Evolutionary conservation across 2,329 filamentous ascomycete species (phyloP).

Genomic region (Byssoonygena ceratinophila): DNA sequence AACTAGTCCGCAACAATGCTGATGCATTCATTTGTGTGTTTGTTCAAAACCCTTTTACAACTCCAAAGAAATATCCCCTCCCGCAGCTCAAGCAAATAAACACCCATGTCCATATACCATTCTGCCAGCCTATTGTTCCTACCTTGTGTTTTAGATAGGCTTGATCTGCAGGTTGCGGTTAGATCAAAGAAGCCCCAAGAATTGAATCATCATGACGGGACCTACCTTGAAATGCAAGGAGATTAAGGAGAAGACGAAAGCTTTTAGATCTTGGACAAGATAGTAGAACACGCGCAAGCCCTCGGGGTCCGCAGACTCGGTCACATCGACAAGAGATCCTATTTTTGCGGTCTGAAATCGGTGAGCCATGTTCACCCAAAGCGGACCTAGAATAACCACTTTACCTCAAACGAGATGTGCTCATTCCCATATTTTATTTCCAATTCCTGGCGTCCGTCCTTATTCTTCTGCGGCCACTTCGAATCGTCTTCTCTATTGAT

Average conservation of each 20-base stretch:
- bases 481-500: slow-evolving; percentile 76
- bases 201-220: neutral
- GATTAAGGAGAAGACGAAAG: slow-evolving; percentile 90
- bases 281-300: slow-evolving; percentile 97
- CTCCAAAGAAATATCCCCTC: slow-evolving; percentile 5
- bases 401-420: slow-evolving; percentile 93
- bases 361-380: neutral
- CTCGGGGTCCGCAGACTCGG: slow-evolving; percentile 90
- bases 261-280: slow-evolving; percentile 92
- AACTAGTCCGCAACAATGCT: too few relatives aligned
- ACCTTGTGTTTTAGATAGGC: slow-evolving; percentile 35
- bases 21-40: neutral
- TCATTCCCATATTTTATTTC: slow-evolving; percentile 90
- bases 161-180: slow-evolving; percentile 34
- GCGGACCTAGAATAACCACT: slow-evolving; percentile 18
- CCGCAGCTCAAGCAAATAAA: neutral
- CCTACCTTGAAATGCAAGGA: slow-evolving; percentile 87
- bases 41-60: neutral
- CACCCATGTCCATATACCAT: neutral
- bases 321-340: slow-evolving; percentile 90
- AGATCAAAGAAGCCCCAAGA: neutral
- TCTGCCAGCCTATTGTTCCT: neutral
- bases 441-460: slow-evolving; percentile 91
- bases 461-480: slow-evolving; percentile 99
- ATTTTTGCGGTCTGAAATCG: slow-evolving; percentile 80